Evolutionary conservation across 306 rosid genomes (phyloP), one percentile per base, ranked within the genome.

Genomic region (Vachellia pachyceras): DNA sequence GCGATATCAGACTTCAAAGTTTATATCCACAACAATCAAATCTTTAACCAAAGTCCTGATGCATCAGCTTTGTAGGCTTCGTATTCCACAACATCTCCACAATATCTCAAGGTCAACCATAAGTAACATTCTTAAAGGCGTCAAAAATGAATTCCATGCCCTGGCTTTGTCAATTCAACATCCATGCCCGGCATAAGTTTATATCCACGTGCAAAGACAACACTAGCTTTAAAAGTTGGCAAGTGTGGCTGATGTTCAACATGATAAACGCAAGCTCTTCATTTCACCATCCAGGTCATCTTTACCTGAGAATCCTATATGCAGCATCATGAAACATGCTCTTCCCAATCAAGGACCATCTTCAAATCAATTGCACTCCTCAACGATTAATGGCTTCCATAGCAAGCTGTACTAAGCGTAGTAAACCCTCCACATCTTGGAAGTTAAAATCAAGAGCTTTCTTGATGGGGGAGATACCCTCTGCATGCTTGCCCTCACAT

Each of bases 401-500:
- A n/a, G 98, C 99, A 54, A 96, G 77, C 85, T 88, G 85, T 72
- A 93, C 97, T 83, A 96, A 81, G 79, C 85, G 90, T 58, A 96
- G 91, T 64, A 93, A 85, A 36, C 97, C 97, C 78, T 92, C 94
- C 14, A 96, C 94, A 82, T 96, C 98, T 58, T 91, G 97, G 87
- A 96, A 96, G 87, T 88, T 90, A 84, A 90, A 93, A 86, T 96
- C 99, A 83, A 96, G 99, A 77, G 98, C 99, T 88, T 83, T 90
- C 81, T 92, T 93, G 78, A 93, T 87, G 80, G 94, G 86, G 79
- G 93, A 88, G 75, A 92, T 88, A 79, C 84, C 87, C 69, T 92
- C 97, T 29, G 84, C 84, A 82, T 55, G n/a, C 85, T 89, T 91
- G 60, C 83, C 81, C 76, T 85, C 92, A 12, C 72, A 88, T 8